These are phyloP conservation scores for Areca catechu DNA, from an alignment of 176 grass and related monocot genomes.

Conservation along the genomic window DNA sequence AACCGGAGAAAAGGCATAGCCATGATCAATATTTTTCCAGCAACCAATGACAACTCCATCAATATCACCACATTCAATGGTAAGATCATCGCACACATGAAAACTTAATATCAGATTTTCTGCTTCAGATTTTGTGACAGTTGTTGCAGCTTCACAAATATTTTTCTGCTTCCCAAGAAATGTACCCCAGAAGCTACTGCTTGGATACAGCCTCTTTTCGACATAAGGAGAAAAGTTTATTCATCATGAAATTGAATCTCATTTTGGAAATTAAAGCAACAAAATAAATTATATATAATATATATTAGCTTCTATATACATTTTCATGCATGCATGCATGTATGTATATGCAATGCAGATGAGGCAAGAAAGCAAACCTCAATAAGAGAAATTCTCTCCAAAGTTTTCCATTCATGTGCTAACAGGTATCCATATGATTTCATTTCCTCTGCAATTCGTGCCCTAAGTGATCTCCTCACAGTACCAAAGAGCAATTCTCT, in stretches of 20 bases:
- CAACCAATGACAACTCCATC: constrained; percentile 74
- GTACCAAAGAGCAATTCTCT: constrained; percentile 88
- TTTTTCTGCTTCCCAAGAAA: constrained; percentile 55
- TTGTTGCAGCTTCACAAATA: constrained; percentile 30
- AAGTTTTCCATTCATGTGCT: constrained; percentile 58
- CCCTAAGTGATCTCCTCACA: constrained; percentile 76
- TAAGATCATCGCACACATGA: constrained; percentile 19
- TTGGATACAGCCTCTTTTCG: constrained; percentile 74
- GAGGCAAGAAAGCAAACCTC: constrained; percentile 45
- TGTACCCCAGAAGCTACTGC: constrained; percentile 71
- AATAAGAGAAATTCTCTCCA: constrained; percentile 70
- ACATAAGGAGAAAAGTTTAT: constrained; percentile 24
- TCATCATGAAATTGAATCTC: constrained; percentile 10
- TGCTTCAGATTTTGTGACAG: constrained; percentile 41
- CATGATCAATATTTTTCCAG: constrained; percentile 55
- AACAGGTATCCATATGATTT: constrained; percentile 52
- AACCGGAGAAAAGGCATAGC: constrained; percentile 28
- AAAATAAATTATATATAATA: too few species aligned
- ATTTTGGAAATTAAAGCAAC: too few species aligned
- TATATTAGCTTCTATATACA: too few species aligned
- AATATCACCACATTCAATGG: constrained; percentile 78
- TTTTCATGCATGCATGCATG: too few species aligned
- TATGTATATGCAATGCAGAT: neutral
- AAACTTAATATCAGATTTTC: constrained; percentile 46
- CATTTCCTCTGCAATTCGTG: constrained; percentile 72